Evolutionary conservation across 768 basidiomycete species (phyloP).

Genomic region (Pisolithus albus): DNA sequence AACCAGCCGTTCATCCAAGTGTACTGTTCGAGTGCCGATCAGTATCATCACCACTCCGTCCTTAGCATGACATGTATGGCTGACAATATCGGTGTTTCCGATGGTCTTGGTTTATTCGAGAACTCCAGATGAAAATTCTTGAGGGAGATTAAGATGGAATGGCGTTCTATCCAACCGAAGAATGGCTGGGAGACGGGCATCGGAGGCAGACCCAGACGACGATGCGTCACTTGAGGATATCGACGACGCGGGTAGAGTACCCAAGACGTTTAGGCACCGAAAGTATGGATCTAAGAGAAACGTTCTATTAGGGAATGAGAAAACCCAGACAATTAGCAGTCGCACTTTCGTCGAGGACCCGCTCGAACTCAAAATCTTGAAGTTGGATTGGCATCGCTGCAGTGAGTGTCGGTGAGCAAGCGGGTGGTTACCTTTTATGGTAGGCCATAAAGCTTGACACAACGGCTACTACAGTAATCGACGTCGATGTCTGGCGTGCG

Average conservation of each 20-base stretch:
- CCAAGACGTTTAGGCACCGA: conserved; percentile 61
- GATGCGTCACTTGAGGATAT: conserved; percentile 1
- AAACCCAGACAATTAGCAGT: background rate
- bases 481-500: too few species aligned
- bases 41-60: conserved; percentile 4
- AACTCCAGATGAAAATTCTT: conserved; percentile 30
- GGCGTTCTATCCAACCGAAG: conserved; percentile 75
- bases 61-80: conserved; percentile 11
- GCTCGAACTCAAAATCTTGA: conserved; percentile 46
- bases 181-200: conserved; percentile 45
- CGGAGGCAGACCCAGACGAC: conserved; percentile 11
- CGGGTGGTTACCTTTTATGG: too few species aligned
- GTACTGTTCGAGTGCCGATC: conserved; percentile 48
- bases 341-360: conserved; percentile 46
- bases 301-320: background rate
- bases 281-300: conserved; percentile 45
- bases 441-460: too few species aligned
- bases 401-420: too few species aligned
- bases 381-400: conserved; percentile 23
- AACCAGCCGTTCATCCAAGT: conserved; percentile 76
- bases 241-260: conserved; percentile 40
- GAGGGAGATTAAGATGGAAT: conserved; percentile 38
- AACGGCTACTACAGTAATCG: too few species aligned
- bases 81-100: conserved; percentile 63
- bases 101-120: conserved; percentile 42